Conservation (phyloP, 352 stramenopile genomes). For the Phytopythium chamaehyphon region DNA sequence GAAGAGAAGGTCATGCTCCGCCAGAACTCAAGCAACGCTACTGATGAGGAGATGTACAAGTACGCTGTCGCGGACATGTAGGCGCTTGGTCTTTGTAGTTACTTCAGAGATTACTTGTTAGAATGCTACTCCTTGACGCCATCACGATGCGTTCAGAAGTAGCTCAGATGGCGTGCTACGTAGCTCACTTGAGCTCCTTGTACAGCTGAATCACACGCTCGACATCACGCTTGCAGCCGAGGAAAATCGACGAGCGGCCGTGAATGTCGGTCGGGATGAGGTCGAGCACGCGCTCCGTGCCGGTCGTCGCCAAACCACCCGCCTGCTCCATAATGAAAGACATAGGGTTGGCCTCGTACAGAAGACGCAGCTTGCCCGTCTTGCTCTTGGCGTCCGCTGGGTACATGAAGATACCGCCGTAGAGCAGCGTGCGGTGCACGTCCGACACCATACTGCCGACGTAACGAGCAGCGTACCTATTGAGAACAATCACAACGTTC, state of each 20-base stretch:
- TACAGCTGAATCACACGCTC: slow-evolving; percentile 77
- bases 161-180: not conserved
- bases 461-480: slow-evolving; percentile 92
- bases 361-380: slow-evolving; percentile 94
- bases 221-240: slow-evolving; percentile 91
- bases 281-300: slow-evolving; percentile 92
- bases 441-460: slow-evolving; percentile 99
- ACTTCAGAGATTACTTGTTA: not conserved
- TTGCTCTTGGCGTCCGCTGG: slow-evolving; percentile 93
- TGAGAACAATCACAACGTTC: not conserved
- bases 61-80: slow-evolving; percentile 86
- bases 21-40: slow-evolving; percentile 57
- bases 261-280: slow-evolving; percentile 94
- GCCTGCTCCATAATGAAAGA: slow-evolving; percentile 98
- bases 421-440: slow-evolving; percentile 98
- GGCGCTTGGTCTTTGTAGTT: not conserved
- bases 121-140: not conserved
- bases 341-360: slow-evolving; percentile 99
- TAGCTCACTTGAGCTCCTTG: slow-evolving; percentile 41
- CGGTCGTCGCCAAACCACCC: slow-evolving; percentile 94
- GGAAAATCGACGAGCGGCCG: slow-evolving; percentile 97
- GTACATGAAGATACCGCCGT: slow-evolving; percentile 98
- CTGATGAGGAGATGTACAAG: slow-evolving; percentile 72
- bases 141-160: not conserved
- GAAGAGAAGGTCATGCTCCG: slow-evolving; percentile 91